A percentile compares a stretch with the other conserved stretches of the same genome.
Evolutionary conservation across 2,329 filamentous ascomycete genomes (phyloP).

Genomic region (Botryotinia convoluta): DNA sequence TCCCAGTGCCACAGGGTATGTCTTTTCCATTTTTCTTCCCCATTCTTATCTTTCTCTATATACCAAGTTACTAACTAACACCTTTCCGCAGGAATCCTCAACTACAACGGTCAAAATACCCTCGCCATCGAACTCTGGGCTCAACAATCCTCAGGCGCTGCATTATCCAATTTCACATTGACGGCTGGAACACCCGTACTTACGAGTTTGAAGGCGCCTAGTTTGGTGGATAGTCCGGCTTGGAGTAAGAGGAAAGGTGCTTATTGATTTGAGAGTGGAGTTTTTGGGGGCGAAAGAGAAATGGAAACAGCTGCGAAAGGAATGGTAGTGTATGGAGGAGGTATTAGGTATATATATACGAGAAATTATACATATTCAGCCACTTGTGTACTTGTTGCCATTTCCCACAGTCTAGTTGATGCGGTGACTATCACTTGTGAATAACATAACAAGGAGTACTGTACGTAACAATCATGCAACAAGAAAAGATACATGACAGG

Average conservation of each 20-base stretch:
- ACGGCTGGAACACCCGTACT: constrained; percentile 29
- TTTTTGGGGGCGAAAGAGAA: neutral
- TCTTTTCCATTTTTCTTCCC: neutral
- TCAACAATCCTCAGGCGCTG: constrained; percentile 34
- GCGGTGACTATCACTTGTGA: neutral
- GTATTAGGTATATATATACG: neutral
- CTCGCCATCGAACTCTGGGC: constrained; percentile 69
- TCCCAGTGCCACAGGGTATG: constrained; percentile 68
- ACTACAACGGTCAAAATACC: constrained; percentile 69
- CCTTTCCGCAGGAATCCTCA: constrained; percentile 61
- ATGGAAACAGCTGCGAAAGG: no score
- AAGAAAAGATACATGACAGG: neutral
- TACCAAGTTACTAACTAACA: constrained; percentile 25
- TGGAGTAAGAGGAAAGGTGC: constrained; percentile 33
- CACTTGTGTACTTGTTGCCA: neutral
- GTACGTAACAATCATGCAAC: neutral
- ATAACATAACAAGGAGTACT: neutral
- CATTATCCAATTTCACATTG: constrained; percentile 33
- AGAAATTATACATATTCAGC: neutral
- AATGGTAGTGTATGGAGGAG: neutral
- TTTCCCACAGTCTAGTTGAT: neutral
- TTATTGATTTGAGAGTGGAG: constrained; percentile 26
- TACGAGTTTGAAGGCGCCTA: constrained; percentile 31
- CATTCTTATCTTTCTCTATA: no score
- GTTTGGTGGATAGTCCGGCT: constrained; percentile 29